A percentile compares a stretch with the other conserved stretches of the same genome.
Conservation (phyloP, 2,329 filamentous ascomycete genomes). For the Xylaria hypoxylon region DNA sequence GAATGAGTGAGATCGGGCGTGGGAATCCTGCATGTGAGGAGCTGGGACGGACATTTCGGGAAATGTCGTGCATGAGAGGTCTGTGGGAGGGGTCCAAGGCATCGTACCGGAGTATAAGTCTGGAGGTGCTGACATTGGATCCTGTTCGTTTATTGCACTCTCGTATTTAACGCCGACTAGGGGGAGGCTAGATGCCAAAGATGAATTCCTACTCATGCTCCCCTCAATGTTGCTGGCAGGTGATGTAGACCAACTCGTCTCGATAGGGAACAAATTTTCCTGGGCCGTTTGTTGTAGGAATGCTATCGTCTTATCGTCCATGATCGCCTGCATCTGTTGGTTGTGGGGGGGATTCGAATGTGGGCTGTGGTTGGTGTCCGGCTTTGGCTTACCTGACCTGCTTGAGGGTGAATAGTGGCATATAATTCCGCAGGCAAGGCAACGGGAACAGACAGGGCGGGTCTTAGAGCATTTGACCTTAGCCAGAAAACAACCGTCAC, state of each 20-base stretch:
- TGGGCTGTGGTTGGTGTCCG: slow-evolving; percentile 45
- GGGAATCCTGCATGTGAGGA: slow-evolving; percentile 45
- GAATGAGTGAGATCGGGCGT: slow-evolving; percentile 54
- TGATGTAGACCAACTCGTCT: slow-evolving; percentile 56
- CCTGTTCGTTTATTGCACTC: slow-evolving; percentile 40
- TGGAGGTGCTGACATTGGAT: slow-evolving; percentile 45
- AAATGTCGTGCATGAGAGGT: slow-evolving; percentile 51
- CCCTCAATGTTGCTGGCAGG: slow-evolving; percentile 53
- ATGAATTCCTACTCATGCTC: slow-evolving; percentile 51
- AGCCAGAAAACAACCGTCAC: slow-evolving; percentile 66
- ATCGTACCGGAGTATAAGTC: slow-evolving; percentile 54
- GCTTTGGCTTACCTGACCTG: slow-evolving; percentile 62
- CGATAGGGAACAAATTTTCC: slow-evolving; percentile 53
- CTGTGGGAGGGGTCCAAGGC: slow-evolving; percentile 56
- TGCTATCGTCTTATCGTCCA: slow-evolving; percentile 49
- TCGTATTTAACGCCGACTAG: slow-evolving; percentile 49
- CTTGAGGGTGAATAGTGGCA: slow-evolving; percentile 66
- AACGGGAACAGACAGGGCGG: slow-evolving; percentile 65
- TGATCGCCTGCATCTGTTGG: slow-evolving; percentile 43
- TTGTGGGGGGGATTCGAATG: slow-evolving; percentile 40
- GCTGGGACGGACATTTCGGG: slow-evolving; percentile 50
- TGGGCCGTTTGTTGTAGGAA: slow-evolving; percentile 47
- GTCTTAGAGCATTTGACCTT: slow-evolving; percentile 68
- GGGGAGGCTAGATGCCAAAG: slow-evolving; percentile 52
- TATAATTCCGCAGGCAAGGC: slow-evolving; percentile 61